A percentile compares a stretch with the other conserved stretches of the same genome.
Evolutionary conservation across 768 basidiomycete genomes (phyloP).

Genomic region (Macrocybe gigantea): DNA sequence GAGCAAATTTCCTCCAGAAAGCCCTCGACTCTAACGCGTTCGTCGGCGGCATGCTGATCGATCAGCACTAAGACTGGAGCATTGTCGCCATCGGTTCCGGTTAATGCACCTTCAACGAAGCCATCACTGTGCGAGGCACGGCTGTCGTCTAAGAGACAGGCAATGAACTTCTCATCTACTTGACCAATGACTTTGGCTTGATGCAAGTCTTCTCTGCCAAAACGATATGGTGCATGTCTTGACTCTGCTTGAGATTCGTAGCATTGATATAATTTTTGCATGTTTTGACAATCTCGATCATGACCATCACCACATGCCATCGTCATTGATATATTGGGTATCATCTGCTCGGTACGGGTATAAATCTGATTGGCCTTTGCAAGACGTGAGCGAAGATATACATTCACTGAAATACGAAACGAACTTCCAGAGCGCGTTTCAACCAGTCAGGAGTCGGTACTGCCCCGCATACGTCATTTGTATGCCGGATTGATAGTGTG

Average conservation of each 20-base stretch:
- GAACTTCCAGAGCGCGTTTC: neutral
- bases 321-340: no score
- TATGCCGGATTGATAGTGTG: neutral
- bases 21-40: constrained; percentile 85
- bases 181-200: constrained; percentile 68
- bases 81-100: neutral
- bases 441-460: neutral
- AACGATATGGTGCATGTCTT: constrained; percentile 25
- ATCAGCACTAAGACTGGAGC: constrained; percentile 59
- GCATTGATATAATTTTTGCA: neutral
- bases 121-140: constrained; percentile 8
- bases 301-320: neutral
- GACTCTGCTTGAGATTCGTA: constrained; percentile 4
- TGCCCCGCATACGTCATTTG: neutral
- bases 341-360: neutral
- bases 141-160: constrained; percentile 47
- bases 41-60: constrained; percentile 99
- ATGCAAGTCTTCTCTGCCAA: constrained; percentile 49
- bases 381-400: constrained; percentile 1
- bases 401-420: neutral
- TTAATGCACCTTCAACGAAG: constrained; percentile 3
- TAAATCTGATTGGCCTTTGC: constrained; percentile 1
- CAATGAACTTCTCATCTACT: constrained; percentile 89
- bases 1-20: constrained; percentile 72
- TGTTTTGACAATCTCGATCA: neutral